phyloP scores from a whole-genome alignment of 2,329 filamentous ascomycete species.

The Lachnellula suecica region DNA sequence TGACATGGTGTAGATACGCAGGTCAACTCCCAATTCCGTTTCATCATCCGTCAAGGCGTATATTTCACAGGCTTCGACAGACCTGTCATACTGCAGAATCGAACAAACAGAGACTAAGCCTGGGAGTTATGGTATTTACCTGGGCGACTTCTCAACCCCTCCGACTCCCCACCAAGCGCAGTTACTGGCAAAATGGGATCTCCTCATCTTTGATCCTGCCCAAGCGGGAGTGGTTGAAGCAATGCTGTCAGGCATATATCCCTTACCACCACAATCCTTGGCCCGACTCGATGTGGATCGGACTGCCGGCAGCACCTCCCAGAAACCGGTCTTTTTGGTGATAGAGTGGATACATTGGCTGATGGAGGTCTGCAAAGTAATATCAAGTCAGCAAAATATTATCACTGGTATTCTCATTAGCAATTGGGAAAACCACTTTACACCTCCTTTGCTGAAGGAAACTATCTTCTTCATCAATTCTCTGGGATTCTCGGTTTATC shows the following conservation, averaged over 20 bases:
- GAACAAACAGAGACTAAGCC: conserved; percentile 17
- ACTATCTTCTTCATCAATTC: conserved; percentile 28
- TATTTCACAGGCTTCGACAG: conserved; percentile 10
- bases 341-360: conserved; percentile 15
- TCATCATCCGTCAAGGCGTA: conserved; percentile 14
- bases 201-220: conserved; percentile 43
- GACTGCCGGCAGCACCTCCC: conserved; percentile 1
- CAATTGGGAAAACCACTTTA: conserved; percentile 35
- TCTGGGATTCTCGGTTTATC: conserved; percentile 41
- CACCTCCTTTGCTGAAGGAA: conserved; percentile 28
- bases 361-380: conserved; percentile 15
- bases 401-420: conserved; percentile 23
- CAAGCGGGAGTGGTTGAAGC: conserved; percentile 36
- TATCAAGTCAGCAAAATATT: conserved; percentile 10
- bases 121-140: conserved; percentile 38
- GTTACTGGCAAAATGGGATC: conserved; percentile 42
- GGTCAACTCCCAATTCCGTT: conserved; percentile 5
- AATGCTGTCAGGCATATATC: conserved; percentile 24
- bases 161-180: conserved; percentile 32
- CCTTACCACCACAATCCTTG: conserved; percentile 17
- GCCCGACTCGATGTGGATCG: conserved; percentile 23
- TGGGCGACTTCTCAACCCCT: conserved; percentile 38
- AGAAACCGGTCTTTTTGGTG: conserved; percentile 11
- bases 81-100: conserved; percentile 17
- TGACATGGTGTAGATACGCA: conserved; percentile 14